Conservation (phyloP, 306 rosid genomes). For the Hippophae tibetana region DNA sequence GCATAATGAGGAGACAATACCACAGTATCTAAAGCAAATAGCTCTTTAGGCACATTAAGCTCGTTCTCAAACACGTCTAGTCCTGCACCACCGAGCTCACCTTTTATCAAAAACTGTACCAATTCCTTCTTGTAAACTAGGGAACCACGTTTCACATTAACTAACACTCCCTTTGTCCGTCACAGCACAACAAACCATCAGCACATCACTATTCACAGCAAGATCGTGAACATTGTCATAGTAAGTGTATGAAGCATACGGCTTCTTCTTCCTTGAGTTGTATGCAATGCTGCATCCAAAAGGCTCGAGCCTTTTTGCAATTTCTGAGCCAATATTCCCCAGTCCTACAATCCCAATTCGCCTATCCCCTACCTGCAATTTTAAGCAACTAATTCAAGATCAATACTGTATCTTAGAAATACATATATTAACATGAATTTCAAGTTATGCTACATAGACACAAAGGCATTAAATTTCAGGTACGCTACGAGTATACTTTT, state of each 20-base stretch:
- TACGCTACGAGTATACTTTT: too few relatives aligned
- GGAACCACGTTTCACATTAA: not conserved
- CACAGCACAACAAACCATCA: not conserved
- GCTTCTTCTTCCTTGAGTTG: constrained; percentile 2
- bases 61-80: constrained; percentile 8
- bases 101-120: not conserved
- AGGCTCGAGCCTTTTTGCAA: not conserved
- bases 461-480: too few relatives aligned
- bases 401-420: too few relatives aligned
- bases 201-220: not conserved
- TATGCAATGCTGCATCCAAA: not conserved
- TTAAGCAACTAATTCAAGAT: too few relatives aligned
- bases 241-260: not conserved
- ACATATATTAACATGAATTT: too few relatives aligned
- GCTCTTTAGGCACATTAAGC: constrained; percentile 2
- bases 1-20: constrained; percentile 2
- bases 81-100: not conserved
- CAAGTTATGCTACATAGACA: too few relatives aligned
- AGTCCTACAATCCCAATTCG: not conserved
- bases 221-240: not conserved
- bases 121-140: constrained; percentile 1
- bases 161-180: not conserved
- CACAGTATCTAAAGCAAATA: not conserved
- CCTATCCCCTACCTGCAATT: constrained; percentile 3
- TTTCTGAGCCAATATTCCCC: constrained; percentile 1